A percentile compares a stretch with the other conserved stretches of the same genome.
Conservation (phyloP, 768 basidiomycete species). For the Lentinula lateritia region DNA sequence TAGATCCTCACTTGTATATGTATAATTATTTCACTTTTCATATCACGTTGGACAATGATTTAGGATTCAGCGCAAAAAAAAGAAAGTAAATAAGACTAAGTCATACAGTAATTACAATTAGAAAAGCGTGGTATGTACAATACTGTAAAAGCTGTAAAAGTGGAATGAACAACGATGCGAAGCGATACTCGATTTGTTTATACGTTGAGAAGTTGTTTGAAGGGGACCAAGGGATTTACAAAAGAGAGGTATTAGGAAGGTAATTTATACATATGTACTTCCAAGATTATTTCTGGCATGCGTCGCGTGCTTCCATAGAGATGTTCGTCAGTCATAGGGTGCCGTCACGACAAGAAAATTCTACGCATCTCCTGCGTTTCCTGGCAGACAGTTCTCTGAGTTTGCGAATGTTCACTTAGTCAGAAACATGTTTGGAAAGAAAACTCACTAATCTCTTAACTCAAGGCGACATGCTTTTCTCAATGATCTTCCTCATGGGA, state of each 20-base stretch:
- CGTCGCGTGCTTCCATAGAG: background rate
- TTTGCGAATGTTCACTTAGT: background rate
- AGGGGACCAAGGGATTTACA: background rate
- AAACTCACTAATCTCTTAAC: background rate
- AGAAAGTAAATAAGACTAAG: background rate
- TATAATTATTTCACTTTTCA: no score
- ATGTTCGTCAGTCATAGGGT: background rate
- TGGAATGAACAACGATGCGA: background rate
- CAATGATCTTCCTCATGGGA: slow-evolving; percentile 67
- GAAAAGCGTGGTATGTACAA: background rate
- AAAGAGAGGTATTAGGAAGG: background rate
- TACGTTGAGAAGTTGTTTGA: background rate
- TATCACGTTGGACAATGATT: no score
- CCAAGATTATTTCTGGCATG: background rate
- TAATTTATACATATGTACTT: background rate
- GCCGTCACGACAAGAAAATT: background rate
- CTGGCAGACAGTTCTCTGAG: background rate
- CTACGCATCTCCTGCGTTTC: background rate
- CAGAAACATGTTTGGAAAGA: background rate
- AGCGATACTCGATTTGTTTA: background rate
- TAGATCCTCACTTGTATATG: no score
- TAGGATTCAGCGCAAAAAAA: no score
- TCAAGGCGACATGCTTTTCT: slow-evolving; percentile 28
- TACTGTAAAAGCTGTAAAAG: background rate
- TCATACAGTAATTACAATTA: background rate